Percentiles rank a stretch among this genome's conserved stretches.
phyloP scores from a whole-genome alignment of 208 protist genomes.

The Herpetomonas tarakana region DNA sequence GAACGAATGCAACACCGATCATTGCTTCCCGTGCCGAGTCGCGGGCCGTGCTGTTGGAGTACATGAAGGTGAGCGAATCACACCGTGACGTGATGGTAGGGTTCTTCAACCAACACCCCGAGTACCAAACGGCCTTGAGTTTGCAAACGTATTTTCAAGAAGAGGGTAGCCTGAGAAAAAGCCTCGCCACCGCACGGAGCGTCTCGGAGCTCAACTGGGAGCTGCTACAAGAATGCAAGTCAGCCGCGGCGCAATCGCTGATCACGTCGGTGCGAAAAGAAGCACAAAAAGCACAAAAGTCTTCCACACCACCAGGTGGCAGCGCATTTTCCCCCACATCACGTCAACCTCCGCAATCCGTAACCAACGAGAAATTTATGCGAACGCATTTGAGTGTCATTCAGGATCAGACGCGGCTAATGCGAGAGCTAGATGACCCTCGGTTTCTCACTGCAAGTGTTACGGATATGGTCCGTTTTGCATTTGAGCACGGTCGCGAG shows the following conservation, averaged over 20 bases:
- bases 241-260: conserved; percentile 35
- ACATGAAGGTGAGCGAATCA: conserved; percentile 32
- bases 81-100: conserved; percentile 33
- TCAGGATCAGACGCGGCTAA: conserved; percentile 60
- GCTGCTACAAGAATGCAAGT: conserved; percentile 54
- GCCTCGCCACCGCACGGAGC: conserved; percentile 16
- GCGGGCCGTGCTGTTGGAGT: conserved; percentile 45
- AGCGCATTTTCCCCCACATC: conserved; percentile 19
- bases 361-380: conserved; percentile 24
- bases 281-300: conserved; percentile 19
- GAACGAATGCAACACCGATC: conserved; percentile 25
- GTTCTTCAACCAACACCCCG: conserved; percentile 42
- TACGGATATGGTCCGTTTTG: conserved; percentile 50
- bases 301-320: conserved; percentile 18
- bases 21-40: conserved; percentile 24
- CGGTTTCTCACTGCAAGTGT: conserved; percentile 74
- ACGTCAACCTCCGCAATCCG: conserved; percentile 13
- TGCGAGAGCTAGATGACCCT: conserved; percentile 58
- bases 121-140: conserved; percentile 33
- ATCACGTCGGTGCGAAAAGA: conserved; percentile 19
- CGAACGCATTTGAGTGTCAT: conserved; percentile 31
- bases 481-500: conserved; percentile 53
- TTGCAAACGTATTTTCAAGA: conserved; percentile 51
- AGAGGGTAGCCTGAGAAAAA: conserved; percentile 23
- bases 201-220: conserved; percentile 40